Base-by-base conservation (phyloP, 768 basidiomycete genomes). In the Phylloporus scabripes region DNA sequence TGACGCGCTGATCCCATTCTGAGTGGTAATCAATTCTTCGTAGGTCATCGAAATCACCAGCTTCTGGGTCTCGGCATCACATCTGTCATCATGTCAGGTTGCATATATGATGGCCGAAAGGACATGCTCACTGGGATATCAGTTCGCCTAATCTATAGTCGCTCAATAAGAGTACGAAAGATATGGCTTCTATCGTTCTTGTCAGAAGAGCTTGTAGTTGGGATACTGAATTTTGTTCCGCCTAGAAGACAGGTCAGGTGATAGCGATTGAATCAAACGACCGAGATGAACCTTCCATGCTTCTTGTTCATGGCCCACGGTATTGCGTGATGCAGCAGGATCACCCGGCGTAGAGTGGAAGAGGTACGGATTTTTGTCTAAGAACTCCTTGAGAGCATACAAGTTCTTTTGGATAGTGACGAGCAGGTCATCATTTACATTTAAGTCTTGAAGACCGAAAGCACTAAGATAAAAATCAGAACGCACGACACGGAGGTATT, bases 101-200 rank as follows among this genome's bases (percentile, higher is more conserved):
- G 34, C 48, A 14, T 17, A 10, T 39, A 32, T 41, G 42, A 9
- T 28, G 33, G 48, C 28, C 54, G 37, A 37, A 34, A 11, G 34
- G 18, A 29, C 7, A 29, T 46, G 71, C 84, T 58, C 61, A 95
- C 90, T 85, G 81, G 31, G 82, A 72, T 48, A 96, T 81, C 24
- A 96, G 75, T 53, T 95, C 91, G 15, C 86, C 81, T 20, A 98
- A 74, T 49, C 82, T 81, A 70, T 97, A 95, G 61, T 99, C 96
- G 58, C 82, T 92, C 44, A 98, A 73, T 17, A 98, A 81, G 23
- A 98, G 76, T 45, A 98, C 74, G 66, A 98, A 99, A 0, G 92
- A 91, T 48, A 98, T 80, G 0, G 91, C 96, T 67, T 99, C 96
- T 42, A 97, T 89, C 5, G 91, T 84, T 60, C 94, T 82, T 9